Base-by-base conservation (phyloP, 2,329 filamentous ascomycete species). In the Aspergillus sp. region DNA sequence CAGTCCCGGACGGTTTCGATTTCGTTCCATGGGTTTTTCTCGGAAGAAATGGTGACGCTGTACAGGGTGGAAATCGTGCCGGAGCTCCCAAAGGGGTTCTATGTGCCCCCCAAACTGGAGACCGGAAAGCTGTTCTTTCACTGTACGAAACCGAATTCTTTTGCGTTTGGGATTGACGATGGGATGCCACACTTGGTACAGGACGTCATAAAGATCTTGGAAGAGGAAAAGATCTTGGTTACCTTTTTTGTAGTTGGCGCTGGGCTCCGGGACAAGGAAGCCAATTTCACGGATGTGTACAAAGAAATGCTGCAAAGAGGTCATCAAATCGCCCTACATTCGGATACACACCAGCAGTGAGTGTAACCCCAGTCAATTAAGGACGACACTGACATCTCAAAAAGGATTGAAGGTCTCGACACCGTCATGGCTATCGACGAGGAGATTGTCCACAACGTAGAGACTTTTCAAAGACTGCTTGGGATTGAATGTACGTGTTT, bases 151-250 rank as follows among this genome's bases (percentile, higher is more conserved):
- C 86, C 86, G 47, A 88, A 89, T 74, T 86, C 83, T 0, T 89
- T 90, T 68, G 87, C 87, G 1, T 89, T 90, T 69, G 87, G 86
- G 49, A 89, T 90, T 61, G 87, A 89, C 67, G 87, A 90, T 69
- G 87, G 87, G 20, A 78, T 82, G 50, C 87, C 87, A 47, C 66
- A 74, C 34, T 79, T 82, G 56, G 85, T 85, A 2, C 80, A 85
- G 71, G 73, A 83, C 60, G 84, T 89, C 18, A 82, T 88, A 74
- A 74, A 81, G 41, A 84, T 87, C 53, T 76, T 90, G 64, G 80
- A 83, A 18, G 81, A 83, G 18, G 86, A 85, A 51, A 71, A 76
- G 54, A 85, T 89, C 64, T 81, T 84, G 62, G 86, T 88, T 3
- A 90, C 87, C 2, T 89, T 90, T 72, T 90, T 90, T 75, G 88